phyloP scores from a whole-genome alignment of 2,329 filamentous ascomycete species.

The Penicillium palitans region DNA sequence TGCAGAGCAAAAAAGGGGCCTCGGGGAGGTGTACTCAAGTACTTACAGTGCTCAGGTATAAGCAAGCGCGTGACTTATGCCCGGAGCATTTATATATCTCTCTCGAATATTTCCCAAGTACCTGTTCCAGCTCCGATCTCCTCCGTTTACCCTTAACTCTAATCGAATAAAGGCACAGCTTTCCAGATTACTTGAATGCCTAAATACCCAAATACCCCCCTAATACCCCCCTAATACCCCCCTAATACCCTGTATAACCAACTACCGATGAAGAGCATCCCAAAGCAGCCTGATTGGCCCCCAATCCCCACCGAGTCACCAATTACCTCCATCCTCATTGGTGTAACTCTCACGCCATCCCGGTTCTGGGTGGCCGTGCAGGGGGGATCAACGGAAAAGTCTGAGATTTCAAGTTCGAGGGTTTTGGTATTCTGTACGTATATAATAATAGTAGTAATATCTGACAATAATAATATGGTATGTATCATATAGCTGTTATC shows the following conservation, averaged over 20 bases:
- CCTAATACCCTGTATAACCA: slow-evolving; percentile 6
- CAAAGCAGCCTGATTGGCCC: slow-evolving; percentile 28
- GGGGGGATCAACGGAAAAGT: slow-evolving; percentile 11
- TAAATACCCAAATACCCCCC: background rate
- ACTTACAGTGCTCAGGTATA: too few relatives aligned
- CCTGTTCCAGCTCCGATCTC: background rate
- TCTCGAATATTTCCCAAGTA: background rate
- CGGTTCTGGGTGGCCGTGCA: slow-evolving; percentile 25
- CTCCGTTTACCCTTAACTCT: background rate
- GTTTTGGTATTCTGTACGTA: background rate
- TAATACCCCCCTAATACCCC: slow-evolving; percentile 5
- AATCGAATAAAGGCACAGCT: background rate
- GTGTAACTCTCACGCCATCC: slow-evolving; percentile 19
- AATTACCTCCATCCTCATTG: slow-evolving; percentile 21
- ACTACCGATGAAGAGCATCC: slow-evolving; percentile 23
- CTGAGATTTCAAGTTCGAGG: slow-evolving; percentile 2
- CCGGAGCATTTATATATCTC: background rate
- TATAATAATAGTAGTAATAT: background rate
- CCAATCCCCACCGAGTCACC: background rate
- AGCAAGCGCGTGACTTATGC: background rate
- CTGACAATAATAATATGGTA: too few relatives aligned
- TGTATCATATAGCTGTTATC: background rate
- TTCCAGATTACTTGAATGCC: background rate
- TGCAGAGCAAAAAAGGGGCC: too few relatives aligned
- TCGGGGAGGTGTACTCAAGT: background rate